Conservation (phyloP, 2,329 filamentous ascomycete genomes). For the Sporothrix brunneoviolacea region DNA sequence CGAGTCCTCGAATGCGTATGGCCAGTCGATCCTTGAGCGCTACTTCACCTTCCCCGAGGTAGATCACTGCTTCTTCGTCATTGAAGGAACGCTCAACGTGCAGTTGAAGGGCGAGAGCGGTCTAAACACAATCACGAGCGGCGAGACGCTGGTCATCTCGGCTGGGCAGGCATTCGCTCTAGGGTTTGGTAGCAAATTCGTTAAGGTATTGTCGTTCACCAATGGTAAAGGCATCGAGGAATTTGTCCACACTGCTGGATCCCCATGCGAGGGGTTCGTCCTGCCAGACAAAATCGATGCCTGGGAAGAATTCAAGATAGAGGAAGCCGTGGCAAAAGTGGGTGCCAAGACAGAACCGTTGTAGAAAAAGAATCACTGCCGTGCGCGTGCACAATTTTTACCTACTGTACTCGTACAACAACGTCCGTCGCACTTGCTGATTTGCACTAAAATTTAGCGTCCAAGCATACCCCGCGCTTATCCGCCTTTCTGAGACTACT, state of each 20-base stretch:
- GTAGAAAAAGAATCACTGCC: not conserved
- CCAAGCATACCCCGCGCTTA: too few relatives aligned
- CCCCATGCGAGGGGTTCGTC: not conserved
- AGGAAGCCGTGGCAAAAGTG: not conserved
- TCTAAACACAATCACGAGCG: not conserved
- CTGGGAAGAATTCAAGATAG: not conserved
- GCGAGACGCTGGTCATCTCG: not conserved
- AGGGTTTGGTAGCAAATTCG: not conserved
- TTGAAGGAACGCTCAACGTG: not conserved
- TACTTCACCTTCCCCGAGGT: not conserved
- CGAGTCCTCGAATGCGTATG: slow-evolving; percentile 1
- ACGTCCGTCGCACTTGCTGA: too few relatives aligned
- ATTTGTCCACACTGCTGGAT: not conserved
- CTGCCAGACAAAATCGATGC: not conserved
- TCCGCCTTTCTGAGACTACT: too few relatives aligned
- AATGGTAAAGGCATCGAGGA: slow-evolving; percentile 1
- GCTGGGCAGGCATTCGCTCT: slow-evolving; percentile 2
- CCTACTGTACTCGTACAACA: too few relatives aligned
- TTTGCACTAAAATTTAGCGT: too few relatives aligned
- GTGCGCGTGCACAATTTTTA: too few relatives aligned
- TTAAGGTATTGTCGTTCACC: not conserved
- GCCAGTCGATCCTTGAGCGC: not conserved
- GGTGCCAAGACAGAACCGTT: not conserved
- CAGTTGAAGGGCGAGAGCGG: not conserved
- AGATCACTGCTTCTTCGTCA: not conserved